Evolutionary conservation across 129 eudicot genomes (phyloP).

Genomic region (Saposhnikovia divaricata): DNA sequence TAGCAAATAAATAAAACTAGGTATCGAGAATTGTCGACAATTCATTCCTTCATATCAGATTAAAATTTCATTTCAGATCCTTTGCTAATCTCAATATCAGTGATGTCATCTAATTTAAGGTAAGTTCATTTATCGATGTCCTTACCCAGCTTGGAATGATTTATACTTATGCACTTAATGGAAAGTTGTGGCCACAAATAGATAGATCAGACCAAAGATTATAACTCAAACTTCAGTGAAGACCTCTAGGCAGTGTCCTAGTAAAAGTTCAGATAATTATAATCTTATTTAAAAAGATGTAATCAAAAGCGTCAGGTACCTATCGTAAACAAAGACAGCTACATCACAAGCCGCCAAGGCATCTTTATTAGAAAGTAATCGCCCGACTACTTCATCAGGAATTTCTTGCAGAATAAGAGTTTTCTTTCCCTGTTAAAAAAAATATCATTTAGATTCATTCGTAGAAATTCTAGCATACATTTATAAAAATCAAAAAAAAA

Average conservation of each 20-base stretch:
- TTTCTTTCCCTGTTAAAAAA: slow-evolving; percentile 53
- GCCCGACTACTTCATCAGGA: slow-evolving; percentile 59
- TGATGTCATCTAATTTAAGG: neutral
- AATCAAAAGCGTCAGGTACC: slow-evolving; percentile 28
- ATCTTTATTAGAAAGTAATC: slow-evolving; percentile 45
- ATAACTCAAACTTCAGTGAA: neutral
- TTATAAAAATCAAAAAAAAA: neutral
- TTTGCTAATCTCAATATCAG: neutral
- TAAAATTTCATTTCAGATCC: neutral
- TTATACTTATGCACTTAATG: neutral
- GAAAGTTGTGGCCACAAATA: neutral
- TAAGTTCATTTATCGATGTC: neutral
- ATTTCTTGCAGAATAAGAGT: slow-evolving; percentile 80
- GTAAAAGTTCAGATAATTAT: neutral
- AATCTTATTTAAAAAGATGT: neutral
- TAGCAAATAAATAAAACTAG: neutral
- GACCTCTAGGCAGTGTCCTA: neutral
- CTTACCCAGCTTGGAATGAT: neutral
- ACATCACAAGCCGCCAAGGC: slow-evolving; percentile 86
- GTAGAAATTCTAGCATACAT: neutral
- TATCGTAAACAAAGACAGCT: slow-evolving; percentile 82
- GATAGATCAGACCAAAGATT: neutral
- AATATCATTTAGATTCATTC: neutral
- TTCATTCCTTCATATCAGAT: neutral
- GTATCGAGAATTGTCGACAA: neutral